Base-by-base conservation (phyloP, 768 basidiomycete species). In the Suillus americanus region DNA sequence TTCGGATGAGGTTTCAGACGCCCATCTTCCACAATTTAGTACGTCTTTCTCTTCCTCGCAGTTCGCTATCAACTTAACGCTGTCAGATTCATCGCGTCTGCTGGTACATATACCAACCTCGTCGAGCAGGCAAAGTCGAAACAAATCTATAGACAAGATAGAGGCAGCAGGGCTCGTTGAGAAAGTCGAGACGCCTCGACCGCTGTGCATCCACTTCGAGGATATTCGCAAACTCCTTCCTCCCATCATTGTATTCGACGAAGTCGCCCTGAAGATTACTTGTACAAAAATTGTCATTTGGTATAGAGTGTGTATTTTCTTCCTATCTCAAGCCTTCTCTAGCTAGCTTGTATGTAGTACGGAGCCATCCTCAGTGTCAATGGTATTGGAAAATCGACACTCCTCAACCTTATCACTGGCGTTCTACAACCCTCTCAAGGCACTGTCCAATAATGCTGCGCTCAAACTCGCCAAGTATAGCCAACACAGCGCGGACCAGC, bases 101-200 rank as follows among this genome's bases (percentile, higher is more conserved):
- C 97, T 43, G 97, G 97, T 86, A 99, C 97, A 41, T 99, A 98
- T 75, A 97, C 97, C 70, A 99, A 99, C 78, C 87, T 99, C 69
- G 97, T 99, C 72, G 93, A 90, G 73, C 97, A 99, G 79, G 97
- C 97, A 69, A 98, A 99, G 81, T 98, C 96, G 60, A 99, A 99
- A 78, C 97, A 99, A 99, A 86, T 98, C 99, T 68, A 97, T 99
- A 79, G 97, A 99, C 84, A 99, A 99, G 87, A 99, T 99, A 97
- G 97, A 99, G 83, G 97, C 97, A 35, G 97, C 96, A 16, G 97
- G 97, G 67, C 84, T 99, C 50, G 85, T 99, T 74, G 94, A 99
- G 78, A 95, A 94, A 80, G 81, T 97, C 64, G 94, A 96, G 73
- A 75, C 76, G 5, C 82, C 85, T 41, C 88, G 86, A 69, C 86